Conservation (phyloP, 169 alveolate genomes). For the Fabrea salina region DNA sequence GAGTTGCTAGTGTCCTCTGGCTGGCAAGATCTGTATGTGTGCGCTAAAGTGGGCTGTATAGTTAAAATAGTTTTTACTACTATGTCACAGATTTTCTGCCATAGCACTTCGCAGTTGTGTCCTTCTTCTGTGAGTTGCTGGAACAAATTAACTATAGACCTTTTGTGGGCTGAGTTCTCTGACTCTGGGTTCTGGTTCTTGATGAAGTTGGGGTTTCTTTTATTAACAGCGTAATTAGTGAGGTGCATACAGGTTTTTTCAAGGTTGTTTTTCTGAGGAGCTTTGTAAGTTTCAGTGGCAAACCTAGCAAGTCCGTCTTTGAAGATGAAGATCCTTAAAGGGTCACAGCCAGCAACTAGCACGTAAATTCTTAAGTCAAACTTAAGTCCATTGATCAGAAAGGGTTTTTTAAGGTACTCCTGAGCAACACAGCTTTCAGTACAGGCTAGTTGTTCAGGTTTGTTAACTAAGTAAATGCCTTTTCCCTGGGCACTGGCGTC, state of each 20-base stretch:
- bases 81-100: conserved; percentile 50
- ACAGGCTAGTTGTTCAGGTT: conserved; percentile 46
- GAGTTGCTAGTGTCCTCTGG: conserved; percentile 54
- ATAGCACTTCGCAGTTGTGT: conserved; percentile 40
- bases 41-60: conserved; percentile 62
- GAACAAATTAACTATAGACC: conserved; percentile 34
- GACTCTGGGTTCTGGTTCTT: conserved; percentile 36
- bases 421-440: conserved; percentile 64
- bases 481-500: conserved; percentile 72
- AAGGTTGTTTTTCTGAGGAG: conserved; percentile 60
- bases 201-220: conserved; percentile 63
- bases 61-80: conserved; percentile 61
- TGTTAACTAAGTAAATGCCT: conserved; percentile 68
- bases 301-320: conserved; percentile 75
- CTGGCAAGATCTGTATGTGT: conserved; percentile 55
- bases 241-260: conserved; percentile 74
- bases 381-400: conserved; percentile 71
- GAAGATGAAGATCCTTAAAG: conserved; percentile 72
- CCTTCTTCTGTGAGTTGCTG: conserved; percentile 39
- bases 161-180: conserved; percentile 61
- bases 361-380: conserved; percentile 82
- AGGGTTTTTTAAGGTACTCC: conserved; percentile 73
- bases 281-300: conserved; percentile 66
- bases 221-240: conserved; percentile 83
- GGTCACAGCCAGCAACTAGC: conserved; percentile 74